Evolutionary conservation across 1,139 yeast genomes (phyloP).

Genomic region (Kodamaea plutei): DNA sequence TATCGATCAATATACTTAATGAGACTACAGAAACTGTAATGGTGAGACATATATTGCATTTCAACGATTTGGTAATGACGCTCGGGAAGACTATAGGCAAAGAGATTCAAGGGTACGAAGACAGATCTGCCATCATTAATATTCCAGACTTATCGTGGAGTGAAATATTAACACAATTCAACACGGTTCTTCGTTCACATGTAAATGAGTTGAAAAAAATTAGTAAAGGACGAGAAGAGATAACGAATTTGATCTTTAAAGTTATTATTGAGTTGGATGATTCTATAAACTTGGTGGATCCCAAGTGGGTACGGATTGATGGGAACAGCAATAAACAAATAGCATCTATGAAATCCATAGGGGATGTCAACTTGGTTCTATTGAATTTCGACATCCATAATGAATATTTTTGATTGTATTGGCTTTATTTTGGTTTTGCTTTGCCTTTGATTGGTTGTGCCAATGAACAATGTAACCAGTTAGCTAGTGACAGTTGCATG

Average conservation of each 20-base stretch:
- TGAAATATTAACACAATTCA: constrained; percentile 31
- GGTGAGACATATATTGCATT: constrained; percentile 26
- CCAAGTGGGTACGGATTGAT: constrained; percentile 24
- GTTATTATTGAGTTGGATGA: constrained; percentile 27
- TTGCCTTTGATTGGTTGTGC: neutral
- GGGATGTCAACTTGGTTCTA: constrained; percentile 34
- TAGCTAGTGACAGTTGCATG: neutral
- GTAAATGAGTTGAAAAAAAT: constrained; percentile 21
- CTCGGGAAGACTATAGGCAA: constrained; percentile 15
- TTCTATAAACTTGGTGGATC: constrained; percentile 16
- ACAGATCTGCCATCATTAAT: constrained; percentile 16
- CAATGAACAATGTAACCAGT: neutral
- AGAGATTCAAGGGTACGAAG: constrained; percentile 9
- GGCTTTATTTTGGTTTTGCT: too few relatives aligned
- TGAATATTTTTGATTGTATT: constrained; percentile 18
- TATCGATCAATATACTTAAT: constrained; percentile 24
- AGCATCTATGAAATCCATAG: constrained; percentile 20
- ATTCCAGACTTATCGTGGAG: constrained; percentile 31
- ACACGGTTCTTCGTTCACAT: constrained; percentile 28
- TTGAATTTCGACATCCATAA: constrained; percentile 31
- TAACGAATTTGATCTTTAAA: constrained; percentile 24
- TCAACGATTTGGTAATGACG: constrained; percentile 21
- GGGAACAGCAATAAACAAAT: neutral
- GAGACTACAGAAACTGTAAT: constrained; percentile 16
- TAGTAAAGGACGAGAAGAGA: constrained; percentile 5